phyloP scores from a whole-genome alignment of 139 green algal species.

The Haematococcus sp. region DNA sequence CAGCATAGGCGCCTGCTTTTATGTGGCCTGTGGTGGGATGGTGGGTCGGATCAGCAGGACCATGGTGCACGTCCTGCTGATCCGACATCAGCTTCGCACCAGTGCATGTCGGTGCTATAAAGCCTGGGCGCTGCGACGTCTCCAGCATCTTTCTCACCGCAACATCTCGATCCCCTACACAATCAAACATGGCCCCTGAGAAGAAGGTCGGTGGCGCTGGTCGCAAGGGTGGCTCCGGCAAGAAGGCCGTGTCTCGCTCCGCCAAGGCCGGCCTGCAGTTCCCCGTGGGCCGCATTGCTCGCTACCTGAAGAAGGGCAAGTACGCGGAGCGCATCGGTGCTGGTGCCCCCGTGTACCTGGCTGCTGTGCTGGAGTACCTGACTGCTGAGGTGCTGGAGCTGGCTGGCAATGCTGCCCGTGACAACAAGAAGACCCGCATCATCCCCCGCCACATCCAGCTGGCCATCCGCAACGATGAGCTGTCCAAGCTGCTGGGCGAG shows the following conservation, averaged over 20 bases:
- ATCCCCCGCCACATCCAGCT: conserved; percentile 86
- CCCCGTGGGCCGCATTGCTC: conserved; percentile 75
- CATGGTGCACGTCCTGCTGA: too few species aligned
- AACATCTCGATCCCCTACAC: too few species aligned
- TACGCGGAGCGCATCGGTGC: conserved; percentile 62
- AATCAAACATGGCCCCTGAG: too few species aligned
- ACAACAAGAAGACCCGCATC: conserved; percentile 96
- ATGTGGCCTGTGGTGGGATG: too few species aligned
- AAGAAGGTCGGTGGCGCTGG: too few species aligned
- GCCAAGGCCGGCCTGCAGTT: conserved; percentile 85
- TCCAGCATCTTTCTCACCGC: too few species aligned
- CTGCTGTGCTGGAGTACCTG: conserved; percentile 55
- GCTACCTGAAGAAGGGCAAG: conserved; percentile 80
- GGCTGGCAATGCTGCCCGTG: conserved; percentile 81
- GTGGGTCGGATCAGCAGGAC: too few species aligned
- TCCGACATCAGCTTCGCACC: too few species aligned
- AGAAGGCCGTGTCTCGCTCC: conserved; percentile 58
- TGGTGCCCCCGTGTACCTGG: conserved; percentile 64
- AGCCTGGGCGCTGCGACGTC: too few species aligned
- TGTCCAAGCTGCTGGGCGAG: conserved; percentile 19
- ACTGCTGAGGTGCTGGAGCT: conserved; percentile 58
- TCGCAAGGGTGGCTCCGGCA: conserved; percentile 23
- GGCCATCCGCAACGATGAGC: conserved; percentile 74
- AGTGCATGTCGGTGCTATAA: too few species aligned
- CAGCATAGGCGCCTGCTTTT: too few species aligned